Evolutionary conservation across 805 yeast species (phyloP), one percentile per base, ranked within the genome.

Genomic region (Candida nemodendra): DNA sequence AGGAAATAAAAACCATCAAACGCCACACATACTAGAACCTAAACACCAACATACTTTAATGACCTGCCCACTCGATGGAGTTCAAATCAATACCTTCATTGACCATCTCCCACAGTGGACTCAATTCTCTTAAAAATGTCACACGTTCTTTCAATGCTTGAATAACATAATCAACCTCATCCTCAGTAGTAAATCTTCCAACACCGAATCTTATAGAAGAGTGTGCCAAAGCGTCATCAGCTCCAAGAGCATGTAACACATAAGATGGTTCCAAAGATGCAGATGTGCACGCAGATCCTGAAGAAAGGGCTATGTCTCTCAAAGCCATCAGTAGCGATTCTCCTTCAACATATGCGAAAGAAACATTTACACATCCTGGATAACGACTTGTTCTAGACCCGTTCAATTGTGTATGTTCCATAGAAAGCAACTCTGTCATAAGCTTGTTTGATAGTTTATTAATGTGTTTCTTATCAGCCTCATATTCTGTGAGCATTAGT

Each of bases 61-160:
- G 99, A 49, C 96, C 98, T 43, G 96, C 86, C 99, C 99, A 93
- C 69, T 93, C 95, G 56, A 93, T 93, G 23, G 95, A 76, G 57
- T 84, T 77, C 62, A 93, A 72, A 60, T 93, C 99, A 56, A 93
- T 91, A 51, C 99, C 99, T 50, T 93, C 98, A 66, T 93, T 96
- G 41, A 88, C 96, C 98, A 93, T 90, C 69, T 93, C 99, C 98
- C 98, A 93, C 54, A 93, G 72, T 33, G 99, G 99, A 41, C 93
- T 81, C 66, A 93, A 73, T 57, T 89, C 91, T 66, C 99, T 79
- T 60, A 93, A 75, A 66, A 88, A 88, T 47, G 81, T 82, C 38
- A 93, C 98, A 65, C 97, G 79, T 61, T 87, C 90, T 39, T 78
- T 72, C 41, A 93, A 87, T 11, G 96, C 96, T 42, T 83, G 71